phyloP scores from a whole-genome alignment of 2,329 filamentous ascomycete species.

The Massarina eburnea region DNA sequence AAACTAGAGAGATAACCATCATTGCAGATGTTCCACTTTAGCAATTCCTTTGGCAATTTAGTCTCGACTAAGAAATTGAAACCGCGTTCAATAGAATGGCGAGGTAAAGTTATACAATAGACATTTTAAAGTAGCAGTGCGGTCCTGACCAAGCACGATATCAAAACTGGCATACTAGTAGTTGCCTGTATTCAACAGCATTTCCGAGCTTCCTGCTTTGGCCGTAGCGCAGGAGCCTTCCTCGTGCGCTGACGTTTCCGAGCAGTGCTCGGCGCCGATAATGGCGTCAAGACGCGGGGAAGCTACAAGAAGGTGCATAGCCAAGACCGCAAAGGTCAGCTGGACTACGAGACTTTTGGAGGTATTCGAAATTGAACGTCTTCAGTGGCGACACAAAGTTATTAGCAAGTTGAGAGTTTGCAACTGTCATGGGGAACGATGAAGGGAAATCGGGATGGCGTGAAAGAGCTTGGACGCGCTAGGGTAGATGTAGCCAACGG shows the following conservation, averaged over 20 bases:
- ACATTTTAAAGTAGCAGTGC: background rate
- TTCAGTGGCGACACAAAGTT: no score
- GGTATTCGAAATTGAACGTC: no score
- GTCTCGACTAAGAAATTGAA: background rate
- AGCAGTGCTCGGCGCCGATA: background rate
- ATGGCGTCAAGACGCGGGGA: slow-evolving; percentile 1
- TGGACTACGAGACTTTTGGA: no score
- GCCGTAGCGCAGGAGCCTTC: slow-evolving; percentile 6
- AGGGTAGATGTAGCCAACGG: no score
- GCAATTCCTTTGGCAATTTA: no score
- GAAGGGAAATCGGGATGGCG: no score
- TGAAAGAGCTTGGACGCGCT: no score
- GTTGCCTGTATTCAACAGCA: background rate
- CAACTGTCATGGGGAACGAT: no score
- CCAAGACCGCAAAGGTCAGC: slow-evolving; percentile 5
- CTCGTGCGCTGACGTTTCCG: slow-evolving; percentile 2
- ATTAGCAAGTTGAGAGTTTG: no score
- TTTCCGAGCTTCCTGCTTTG: slow-evolving; percentile 6
- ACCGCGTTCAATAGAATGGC: background rate
- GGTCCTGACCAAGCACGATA: background rate
- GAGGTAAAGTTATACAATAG: background rate
- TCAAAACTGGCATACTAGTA: no score
- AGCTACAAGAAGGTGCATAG: slow-evolving; percentile 1
- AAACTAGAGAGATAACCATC: slow-evolving; percentile 12
- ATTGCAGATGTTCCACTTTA: background rate